These are phyloP conservation scores for Myotisia sp. DNA, from an alignment of 2,329 filamentous ascomycete species.

Conservation along the genomic window DNA sequence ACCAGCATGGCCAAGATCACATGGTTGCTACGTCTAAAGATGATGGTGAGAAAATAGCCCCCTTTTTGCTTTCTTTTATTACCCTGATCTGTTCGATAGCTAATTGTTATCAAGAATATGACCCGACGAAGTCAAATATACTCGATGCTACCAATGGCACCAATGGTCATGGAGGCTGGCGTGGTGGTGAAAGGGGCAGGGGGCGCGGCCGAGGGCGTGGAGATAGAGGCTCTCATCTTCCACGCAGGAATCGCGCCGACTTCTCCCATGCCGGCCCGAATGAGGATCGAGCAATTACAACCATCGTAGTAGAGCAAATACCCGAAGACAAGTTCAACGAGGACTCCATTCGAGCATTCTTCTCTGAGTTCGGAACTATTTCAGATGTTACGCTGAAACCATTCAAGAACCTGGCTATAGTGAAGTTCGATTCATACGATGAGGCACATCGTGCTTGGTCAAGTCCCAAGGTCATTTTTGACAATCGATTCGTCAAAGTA, in stretches of 20 bases:
- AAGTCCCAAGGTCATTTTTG: constrained; percentile 49
- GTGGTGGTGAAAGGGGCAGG: constrained; percentile 12
- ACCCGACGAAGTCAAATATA: constrained; percentile 38
- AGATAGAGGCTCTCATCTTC: constrained; percentile 28
- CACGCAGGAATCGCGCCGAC: constrained; percentile 33
- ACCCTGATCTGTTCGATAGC: not conserved
- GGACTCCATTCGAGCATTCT: constrained; percentile 40
- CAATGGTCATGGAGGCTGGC: constrained; percentile 13
- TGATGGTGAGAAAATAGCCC: constrained; percentile 19
- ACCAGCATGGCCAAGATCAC: constrained; percentile 39
- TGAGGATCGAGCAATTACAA: constrained; percentile 39
- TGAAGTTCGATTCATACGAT: constrained; percentile 40
- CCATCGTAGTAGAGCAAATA: constrained; percentile 48
- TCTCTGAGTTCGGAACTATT: constrained; percentile 44
- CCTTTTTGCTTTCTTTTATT: not conserved
- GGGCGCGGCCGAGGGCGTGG: constrained; percentile 28
- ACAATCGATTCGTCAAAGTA: constrained; percentile 51
- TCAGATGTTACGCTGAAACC: constrained; percentile 41
- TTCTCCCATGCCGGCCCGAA: constrained; percentile 41
- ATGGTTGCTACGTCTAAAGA: constrained; percentile 28
- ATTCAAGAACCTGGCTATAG: constrained; percentile 40
- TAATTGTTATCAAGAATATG: constrained; percentile 33
- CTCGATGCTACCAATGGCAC: constrained; percentile 13
- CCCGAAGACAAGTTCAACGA: constrained; percentile 44
- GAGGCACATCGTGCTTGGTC: constrained; percentile 42